Evolutionary conservation across 2,329 filamentous ascomycete species (phyloP), one percentile per base, ranked within the genome.

Genomic region (Cephalotrichum gorgonifer): DNA sequence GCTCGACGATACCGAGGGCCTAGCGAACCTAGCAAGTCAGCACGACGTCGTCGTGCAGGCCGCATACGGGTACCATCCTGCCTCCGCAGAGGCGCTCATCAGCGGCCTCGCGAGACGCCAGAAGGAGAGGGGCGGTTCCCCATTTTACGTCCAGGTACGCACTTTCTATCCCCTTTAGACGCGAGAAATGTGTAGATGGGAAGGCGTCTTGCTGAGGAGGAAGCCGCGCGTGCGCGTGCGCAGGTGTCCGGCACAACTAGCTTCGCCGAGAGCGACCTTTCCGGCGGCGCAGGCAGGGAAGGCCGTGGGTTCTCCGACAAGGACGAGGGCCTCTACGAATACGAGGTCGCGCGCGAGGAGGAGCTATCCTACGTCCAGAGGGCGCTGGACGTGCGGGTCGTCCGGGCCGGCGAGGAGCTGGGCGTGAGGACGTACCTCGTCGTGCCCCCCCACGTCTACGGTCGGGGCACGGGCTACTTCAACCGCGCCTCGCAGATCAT

Each of bases 371-470:
- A n/a, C n/a, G n/a, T n/a, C n/a, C n/a, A n/a, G n/a, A n/a, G n/a
- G n/a, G n/a, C n/a, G n/a, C n/a, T n/a, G 4, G 70, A 74, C 51
- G 51, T 74, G 12, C 55, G 57, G 2, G 66, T 72, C 15, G 55
- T 72, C 2, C 60, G 68, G 8, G 54, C 57, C 1, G 66, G 67
- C 1, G 51, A 67, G 14, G 56, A 61, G 17, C 43, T 60, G 0
- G 64, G 64, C 2, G 65, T 76, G 2, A 65, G 65, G 51, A 69
- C 71, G 0, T 57, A 67, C 33, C 60, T 71, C 35, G 59, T 75
- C 38, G 69, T 70, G 62, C 59, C 63, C 2, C 69, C 68, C 2
- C 62, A 64, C 2, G 69, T 75, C 45, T 75, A 66, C 54, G 72
- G 72, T 22, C 49, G 53, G 1, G 68, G 69, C 25, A 62, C 58